These are phyloP conservation scores for Pseudocercospora macadamiae DNA, from an alignment of 2,329 filamentous ascomycete genomes.

Conservation along the genomic window DNA sequence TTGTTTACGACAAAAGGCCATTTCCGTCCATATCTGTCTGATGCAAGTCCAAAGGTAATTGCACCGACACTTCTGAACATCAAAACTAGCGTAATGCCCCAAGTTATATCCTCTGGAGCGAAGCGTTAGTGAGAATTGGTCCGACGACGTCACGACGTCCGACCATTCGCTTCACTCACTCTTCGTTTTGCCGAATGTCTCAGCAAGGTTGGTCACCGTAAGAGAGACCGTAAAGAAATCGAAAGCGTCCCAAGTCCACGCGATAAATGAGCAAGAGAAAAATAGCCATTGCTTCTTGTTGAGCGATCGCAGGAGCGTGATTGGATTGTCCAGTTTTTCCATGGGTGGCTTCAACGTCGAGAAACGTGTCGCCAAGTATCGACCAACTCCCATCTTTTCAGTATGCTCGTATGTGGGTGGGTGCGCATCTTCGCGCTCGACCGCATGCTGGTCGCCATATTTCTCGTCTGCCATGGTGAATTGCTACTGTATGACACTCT, in stretches of 20 bases:
- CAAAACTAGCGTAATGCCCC: slow-evolving; percentile 59
- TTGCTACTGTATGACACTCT: not conserved
- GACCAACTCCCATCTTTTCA: slow-evolving; percentile 44
- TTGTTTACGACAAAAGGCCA: slow-evolving; percentile 63
- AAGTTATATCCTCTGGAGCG: slow-evolving; percentile 65
- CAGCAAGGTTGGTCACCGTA: slow-evolving; percentile 57
- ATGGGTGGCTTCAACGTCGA: slow-evolving; percentile 60
- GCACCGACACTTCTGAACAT: slow-evolving; percentile 65
- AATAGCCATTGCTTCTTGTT: slow-evolving; percentile 63
- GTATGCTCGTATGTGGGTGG: slow-evolving; percentile 24
- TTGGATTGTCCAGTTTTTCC: slow-evolving; percentile 57
- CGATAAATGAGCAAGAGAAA: slow-evolving; percentile 53
- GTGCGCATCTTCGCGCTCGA: slow-evolving; percentile 23
- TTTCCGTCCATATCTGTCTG: slow-evolving; percentile 39
- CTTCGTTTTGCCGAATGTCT: slow-evolving; percentile 57
- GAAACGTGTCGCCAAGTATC: slow-evolving; percentile 58
- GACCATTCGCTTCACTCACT: too few relatives aligned
- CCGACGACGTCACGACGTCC: too few relatives aligned
- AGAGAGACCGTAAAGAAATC: slow-evolving; percentile 67
- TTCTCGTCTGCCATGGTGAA: slow-evolving; percentile 20
- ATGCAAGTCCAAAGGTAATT: slow-evolving; percentile 56
- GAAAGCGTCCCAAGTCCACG: slow-evolving; percentile 60
- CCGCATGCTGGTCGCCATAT: slow-evolving; percentile 19
- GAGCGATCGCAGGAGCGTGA: slow-evolving; percentile 54
- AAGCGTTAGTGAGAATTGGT: too few relatives aligned